Evolutionary conservation across 345 rosid genomes (phyloP).

Genomic region (Lenwebbia sp.): DNA sequence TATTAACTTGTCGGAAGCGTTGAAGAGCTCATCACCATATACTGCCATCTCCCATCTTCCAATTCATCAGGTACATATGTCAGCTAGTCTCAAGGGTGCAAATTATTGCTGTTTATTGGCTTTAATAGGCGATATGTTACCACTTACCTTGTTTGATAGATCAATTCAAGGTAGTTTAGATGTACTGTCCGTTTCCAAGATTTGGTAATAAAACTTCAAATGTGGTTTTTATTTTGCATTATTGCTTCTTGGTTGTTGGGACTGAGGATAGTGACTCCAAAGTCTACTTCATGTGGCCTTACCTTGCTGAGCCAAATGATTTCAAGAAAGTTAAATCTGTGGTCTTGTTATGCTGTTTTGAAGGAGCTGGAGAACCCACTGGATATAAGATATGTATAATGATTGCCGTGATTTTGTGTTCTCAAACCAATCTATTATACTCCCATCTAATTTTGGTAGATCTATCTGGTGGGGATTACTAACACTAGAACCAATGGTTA

Average conservation of each 20-base stretch:
- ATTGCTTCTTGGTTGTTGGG: not conserved
- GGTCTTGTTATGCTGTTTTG: not conserved
- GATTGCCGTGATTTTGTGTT: not conserved
- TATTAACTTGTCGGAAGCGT: conserved; percentile 71
- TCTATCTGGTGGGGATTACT: not conserved
- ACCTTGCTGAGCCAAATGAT: not conserved
- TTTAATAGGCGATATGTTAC: not conserved
- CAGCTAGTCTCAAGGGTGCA: not conserved
- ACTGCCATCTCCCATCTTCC: conserved; percentile 71
- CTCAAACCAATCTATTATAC: not conserved
- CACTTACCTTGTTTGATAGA: not conserved
- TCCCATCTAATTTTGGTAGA: not conserved
- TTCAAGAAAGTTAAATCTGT: not conserved
- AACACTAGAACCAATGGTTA: not conserved
- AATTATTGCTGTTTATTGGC: not conserved
- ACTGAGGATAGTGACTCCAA: not conserved
- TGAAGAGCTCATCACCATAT: conserved; percentile 70
- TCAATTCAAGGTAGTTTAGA: not conserved
- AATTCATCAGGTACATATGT: conserved; percentile 75
- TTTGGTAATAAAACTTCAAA: not conserved
- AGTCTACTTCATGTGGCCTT: not conserved
- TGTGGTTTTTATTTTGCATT: not conserved
- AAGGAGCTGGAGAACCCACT: not conserved
- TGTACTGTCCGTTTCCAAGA: not conserved
- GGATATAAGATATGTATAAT: not conserved